Base-by-base conservation (phyloP, 306 rosid species). In the Sesbania bispinosa region DNA sequence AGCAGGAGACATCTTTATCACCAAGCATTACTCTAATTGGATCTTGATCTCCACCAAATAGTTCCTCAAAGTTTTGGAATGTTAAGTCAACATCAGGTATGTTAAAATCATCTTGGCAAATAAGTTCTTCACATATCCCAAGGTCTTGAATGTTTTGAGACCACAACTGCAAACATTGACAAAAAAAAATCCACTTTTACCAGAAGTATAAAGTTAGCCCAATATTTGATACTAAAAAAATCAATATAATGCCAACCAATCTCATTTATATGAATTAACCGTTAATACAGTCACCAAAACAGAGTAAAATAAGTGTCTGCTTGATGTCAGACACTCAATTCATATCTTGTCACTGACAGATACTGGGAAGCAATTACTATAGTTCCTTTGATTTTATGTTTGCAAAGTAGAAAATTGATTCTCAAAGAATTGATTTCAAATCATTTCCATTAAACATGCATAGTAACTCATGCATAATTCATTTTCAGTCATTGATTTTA, bases 81-180 rank as follows among this genome's bases (percentile, higher is more conserved):
- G 97, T 87, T 71, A 86, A 83, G 73, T 93, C 96, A 68, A 93
- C 89, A 19, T 93, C 98, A 24, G 98, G 98, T 30, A 93, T 87
- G 81, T 87, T 67, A 59, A 93, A 87, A 83, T 87, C 96, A 54
- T 90, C 98, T 21, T 23, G 57, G 46, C 69, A 84, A 52, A 81
- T 79, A 76, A 90, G 80, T 47, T 90, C 98, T 78, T 88, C 92
- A 33, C 98, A 93, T 66, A 93, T 88, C 59, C 96, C 97, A 10
- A 93, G 89, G 80, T 93, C 96, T 83, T 93, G 92, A 84, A 93
- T 90, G 61, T 87, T 88, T 79, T 90, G 97, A 71, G 92, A 77
- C 98, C 98, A 93, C 41, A 90, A 38, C 97, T 93, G 85, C 85
- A 84, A 83, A 84, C 27, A 71, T 74, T 21, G 29, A 79, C 53